These are phyloP conservation scores for Trichoderma atroviride DNA, from an alignment of 2,329 filamentous ascomycete genomes.

Conservation along the genomic window DNA sequence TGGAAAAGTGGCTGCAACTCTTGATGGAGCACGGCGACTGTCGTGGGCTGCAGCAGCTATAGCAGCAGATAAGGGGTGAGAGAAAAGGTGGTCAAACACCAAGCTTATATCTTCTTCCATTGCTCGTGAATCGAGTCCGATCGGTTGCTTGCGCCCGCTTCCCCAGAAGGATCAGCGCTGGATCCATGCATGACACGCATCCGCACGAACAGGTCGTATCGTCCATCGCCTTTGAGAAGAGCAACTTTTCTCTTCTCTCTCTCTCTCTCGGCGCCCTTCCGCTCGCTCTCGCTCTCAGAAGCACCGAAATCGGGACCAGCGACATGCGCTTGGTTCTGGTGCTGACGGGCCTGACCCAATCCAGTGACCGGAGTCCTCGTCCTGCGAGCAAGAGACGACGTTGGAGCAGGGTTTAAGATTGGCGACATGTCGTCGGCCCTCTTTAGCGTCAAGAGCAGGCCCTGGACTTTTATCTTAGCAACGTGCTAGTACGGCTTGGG, in stretches of 20 bases:
- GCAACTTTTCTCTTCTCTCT: not conserved
- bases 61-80: not conserved
- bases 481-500: not conserved
- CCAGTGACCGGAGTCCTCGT: not conserved
- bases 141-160: not conserved
- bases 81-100: not conserved
- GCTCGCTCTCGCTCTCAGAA: not conserved
- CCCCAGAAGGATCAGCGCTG: conserved; percentile 11
- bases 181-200: conserved; percentile 15
- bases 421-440: conserved; percentile 11
- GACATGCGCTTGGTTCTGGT: not conserved
- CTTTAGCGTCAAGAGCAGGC: not conserved
- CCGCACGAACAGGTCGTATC: not conserved
- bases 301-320: not conserved
- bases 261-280: not conserved
- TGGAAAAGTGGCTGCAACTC: not conserved
- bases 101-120: not conserved
- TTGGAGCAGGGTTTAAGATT: conserved; percentile 14
- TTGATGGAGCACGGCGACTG: not conserved
- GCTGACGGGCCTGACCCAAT: conserved; percentile 13
- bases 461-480: not conserved
- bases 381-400: not conserved
- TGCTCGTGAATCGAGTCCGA: not conserved
- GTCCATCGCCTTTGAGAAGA: not conserved
- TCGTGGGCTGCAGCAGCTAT: not conserved